Evolutionary conservation across 2,329 filamentous ascomycete genomes (phyloP).

Genomic region (Xylariaceae sp.): DNA sequence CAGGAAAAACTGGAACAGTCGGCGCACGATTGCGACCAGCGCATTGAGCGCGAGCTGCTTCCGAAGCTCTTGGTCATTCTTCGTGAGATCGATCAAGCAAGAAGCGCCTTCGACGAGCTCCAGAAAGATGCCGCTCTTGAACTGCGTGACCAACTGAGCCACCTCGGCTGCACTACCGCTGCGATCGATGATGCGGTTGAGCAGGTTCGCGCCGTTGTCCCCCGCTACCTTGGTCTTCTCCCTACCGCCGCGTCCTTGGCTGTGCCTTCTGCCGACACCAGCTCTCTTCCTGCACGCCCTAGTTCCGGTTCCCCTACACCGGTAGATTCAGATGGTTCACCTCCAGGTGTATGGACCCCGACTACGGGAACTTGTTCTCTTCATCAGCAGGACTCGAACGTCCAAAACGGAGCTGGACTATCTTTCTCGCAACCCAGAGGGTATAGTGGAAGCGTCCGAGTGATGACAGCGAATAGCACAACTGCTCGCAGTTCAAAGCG

Average conservation of each 20-base stretch:
- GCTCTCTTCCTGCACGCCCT: background rate
- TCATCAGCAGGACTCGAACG: background rate
- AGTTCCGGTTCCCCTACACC: too few relatives aligned
- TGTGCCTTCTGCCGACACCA: constrained; percentile 17
- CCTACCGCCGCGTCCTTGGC: constrained; percentile 24
- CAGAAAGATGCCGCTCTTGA: constrained; percentile 23
- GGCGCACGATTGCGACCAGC: constrained; percentile 25
- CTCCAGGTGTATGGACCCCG: background rate
- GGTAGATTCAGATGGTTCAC: constrained; percentile 4
- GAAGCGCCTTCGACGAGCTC: constrained; percentile 24
- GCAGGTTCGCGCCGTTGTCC: constrained; percentile 20
- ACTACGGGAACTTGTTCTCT: background rate
- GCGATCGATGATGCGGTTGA: constrained; percentile 21
- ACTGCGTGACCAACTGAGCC: constrained; percentile 23
- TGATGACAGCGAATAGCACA: constrained; percentile 16
- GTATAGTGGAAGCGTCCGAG: constrained; percentile 17
- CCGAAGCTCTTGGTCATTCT: constrained; percentile 25
- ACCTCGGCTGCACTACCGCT: constrained; percentile 23
- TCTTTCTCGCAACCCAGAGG: background rate
- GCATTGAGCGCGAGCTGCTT: constrained; percentile 25
- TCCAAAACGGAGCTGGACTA: too few relatives aligned
- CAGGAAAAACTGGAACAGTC: constrained; percentile 26
- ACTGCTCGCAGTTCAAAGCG: constrained; percentile 17
- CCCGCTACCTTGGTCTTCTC: constrained; percentile 24
- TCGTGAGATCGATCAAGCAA: constrained; percentile 26